phyloP scores from a whole-genome alignment of 2,329 filamentous ascomycete genomes.

The Fusarium sp. region DNA sequence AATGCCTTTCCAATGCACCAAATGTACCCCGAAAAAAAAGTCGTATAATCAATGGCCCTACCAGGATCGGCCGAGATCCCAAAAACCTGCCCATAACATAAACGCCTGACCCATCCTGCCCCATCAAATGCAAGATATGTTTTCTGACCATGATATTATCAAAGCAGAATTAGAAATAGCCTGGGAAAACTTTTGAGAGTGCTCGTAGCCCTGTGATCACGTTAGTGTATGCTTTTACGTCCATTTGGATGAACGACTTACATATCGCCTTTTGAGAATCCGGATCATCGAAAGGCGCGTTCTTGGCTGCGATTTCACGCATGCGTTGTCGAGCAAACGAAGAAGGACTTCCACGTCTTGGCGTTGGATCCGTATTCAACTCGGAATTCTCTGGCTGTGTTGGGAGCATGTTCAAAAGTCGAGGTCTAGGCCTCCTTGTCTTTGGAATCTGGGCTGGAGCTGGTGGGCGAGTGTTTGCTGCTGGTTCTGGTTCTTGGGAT shows the following conservation, averaged over 20 bases:
- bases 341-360: conserved; percentile 53
- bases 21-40: conserved; percentile 12
- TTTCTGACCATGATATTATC: conserved; percentile 14
- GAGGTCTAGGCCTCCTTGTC: conserved; percentile 44
- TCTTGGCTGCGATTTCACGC: conserved; percentile 54
- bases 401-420: conserved; percentile 47
- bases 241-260: conserved; percentile 40
- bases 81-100: conserved; percentile 22
- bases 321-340: conserved; percentile 56
- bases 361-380: conserved; percentile 39
- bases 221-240: conserved; percentile 18
- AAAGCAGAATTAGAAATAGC: conserved; percentile 42
- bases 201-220: conserved; percentile 52
- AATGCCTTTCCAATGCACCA: conserved; percentile 32
- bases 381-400: conserved; percentile 51
- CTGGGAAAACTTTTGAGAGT: conserved; percentile 56
- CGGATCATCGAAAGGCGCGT: conserved; percentile 55
- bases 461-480: conserved; percentile 21
- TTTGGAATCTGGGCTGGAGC: conserved; percentile 29
- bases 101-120: conserved; percentile 46
- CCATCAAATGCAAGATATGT: conserved; percentile 27
- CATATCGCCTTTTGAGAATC: conserved; percentile 52
- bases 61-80: conserved; percentile 29
- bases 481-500: conserved; percentile 15
- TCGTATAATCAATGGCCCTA: conserved; percentile 18